A percentile compares a stretch with the other conserved stretches of the same genome.
phyloP scores from a whole-genome alignment of 495 filamentous ascomycete species.

The Neurospora sp. region DNA sequence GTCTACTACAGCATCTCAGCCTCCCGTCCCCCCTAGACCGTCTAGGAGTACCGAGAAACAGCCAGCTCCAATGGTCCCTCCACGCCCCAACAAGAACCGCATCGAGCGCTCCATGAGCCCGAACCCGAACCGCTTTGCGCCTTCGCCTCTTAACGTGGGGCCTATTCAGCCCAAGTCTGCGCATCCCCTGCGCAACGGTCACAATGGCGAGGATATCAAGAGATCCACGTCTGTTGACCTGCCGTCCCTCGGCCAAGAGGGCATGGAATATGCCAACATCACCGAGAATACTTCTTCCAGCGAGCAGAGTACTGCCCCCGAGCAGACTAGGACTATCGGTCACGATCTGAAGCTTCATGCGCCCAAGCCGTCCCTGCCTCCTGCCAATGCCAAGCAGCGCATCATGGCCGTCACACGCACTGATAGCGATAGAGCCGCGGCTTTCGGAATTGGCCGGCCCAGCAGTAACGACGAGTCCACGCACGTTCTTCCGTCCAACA shows the following conservation, averaged over 20 bases:
- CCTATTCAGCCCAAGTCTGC: constrained; percentile 21
- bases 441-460: constrained; percentile 67
- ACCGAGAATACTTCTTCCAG: constrained; percentile 20
- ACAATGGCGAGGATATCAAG: constrained; percentile 39
- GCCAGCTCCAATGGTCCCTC: constrained; percentile 50
- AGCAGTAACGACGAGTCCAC: constrained; percentile 36
- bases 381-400: constrained; percentile 64
- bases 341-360: constrained; percentile 79
- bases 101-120: constrained; percentile 72
- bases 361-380: constrained; percentile 77
- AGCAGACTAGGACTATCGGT: constrained; percentile 68
- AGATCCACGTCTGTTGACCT: constrained; percentile 71
- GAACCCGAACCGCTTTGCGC: constrained; percentile 64
- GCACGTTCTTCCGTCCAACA: constrained; percentile 17
- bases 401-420: constrained; percentile 79
- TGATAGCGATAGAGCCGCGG: constrained; percentile 72
- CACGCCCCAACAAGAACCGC: constrained; percentile 55
- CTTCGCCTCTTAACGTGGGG: constrained; percentile 72
- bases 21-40: constrained; percentile 57
- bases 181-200: constrained; percentile 22
- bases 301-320: constrained; percentile 33
- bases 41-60: constrained; percentile 34
- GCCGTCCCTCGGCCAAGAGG: constrained; percentile 81
- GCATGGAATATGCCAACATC: constrained; percentile 71
- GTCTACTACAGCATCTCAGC: constrained; percentile 42